phyloP scores from a whole-genome alignment of 345 rosid genomes.

The Microcos paniculata region DNA sequence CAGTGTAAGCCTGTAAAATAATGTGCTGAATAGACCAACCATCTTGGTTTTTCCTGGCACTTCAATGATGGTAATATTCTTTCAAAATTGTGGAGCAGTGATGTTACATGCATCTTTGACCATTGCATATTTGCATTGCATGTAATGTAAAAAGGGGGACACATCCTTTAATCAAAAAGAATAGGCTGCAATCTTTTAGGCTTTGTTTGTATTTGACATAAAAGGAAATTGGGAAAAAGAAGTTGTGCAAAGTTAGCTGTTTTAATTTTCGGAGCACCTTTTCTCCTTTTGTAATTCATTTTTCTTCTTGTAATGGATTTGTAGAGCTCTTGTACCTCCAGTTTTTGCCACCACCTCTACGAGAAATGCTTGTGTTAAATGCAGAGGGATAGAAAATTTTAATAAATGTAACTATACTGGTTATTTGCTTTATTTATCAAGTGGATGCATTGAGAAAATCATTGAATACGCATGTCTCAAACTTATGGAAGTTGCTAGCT shows the following conservation, averaged over 20 bases:
- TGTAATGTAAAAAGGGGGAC: neutral
- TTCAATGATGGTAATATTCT: conserved; percentile 19
- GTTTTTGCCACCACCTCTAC: neutral
- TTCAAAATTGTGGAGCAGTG: conserved; percentile 21
- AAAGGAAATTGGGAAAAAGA: conserved; percentile 16
- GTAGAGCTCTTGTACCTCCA: conserved; percentile 15
- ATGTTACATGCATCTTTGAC: conserved; percentile 11
- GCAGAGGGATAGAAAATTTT: neutral
- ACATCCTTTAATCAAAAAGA: conserved; percentile 10
- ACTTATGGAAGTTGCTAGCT: too few species aligned
- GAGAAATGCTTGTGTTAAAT: neutral
- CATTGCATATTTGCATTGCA: conserved; percentile 8
- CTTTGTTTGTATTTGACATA: conserved; percentile 22
- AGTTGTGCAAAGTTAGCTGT: conserved; percentile 23
- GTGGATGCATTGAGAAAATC: too few species aligned
- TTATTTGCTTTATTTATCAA: neutral
- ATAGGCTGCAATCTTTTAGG: neutral
- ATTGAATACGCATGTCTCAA: too few species aligned
- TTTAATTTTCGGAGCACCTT: neutral
- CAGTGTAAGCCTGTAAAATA: conserved; percentile 34
- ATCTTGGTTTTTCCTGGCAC: conserved; percentile 14
- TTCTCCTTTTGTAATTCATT: neutral
- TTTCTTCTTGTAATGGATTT: conserved; percentile 14
- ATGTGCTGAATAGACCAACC: neutral
- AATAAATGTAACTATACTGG: neutral